Evolutionary conservation across 78 protist genomes (phyloP), one percentile per base, ranked within the genome.

Genomic region (Chrysochromulina tobinii): DNA sequence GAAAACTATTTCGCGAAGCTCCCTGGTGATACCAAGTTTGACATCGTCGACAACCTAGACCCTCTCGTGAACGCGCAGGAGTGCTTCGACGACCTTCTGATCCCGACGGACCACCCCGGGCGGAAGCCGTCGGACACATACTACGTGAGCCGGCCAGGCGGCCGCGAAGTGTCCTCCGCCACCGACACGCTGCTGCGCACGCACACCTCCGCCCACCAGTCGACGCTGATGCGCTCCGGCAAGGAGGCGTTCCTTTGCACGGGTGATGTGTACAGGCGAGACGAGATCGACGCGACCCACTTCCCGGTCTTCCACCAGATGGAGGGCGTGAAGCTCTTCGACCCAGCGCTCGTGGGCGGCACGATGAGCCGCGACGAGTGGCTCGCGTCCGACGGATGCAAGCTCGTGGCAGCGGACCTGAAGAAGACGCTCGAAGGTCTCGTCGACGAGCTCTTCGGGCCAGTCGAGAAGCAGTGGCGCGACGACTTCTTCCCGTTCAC

Each of bases 401-500:
- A 61, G 77, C 59, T 48, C 9, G 93, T 90, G 25, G 94, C 61
- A 3, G 57, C 55, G 23, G 93, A 93, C 54, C 57, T 94, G 27
- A 93, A 94, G 73, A 3, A 2, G 25, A 72, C 64, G 38, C 55
- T 94, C 23, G 91, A 94, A 58, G 87, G 94, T 17, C 61, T 93
- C n/a, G 6, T 8, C 67, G 72, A 81, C 83, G 23, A 3, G 23
- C 81, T 93, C 38, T 93, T 93, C n/a, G 83, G 83, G 5, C 66
- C 61, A 2, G 83, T 50, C 11, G 81, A 59, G 59, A 64, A 85
- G 68, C 89, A 68, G 12, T 85, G 89, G 89, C 3, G 14, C 27
- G 97, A 96, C 54, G 98, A 94, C 3, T 96, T 94, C 81, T 97
- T 97, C 61, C 99, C 99, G 20, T 97, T 97, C 93, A 97, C 99